Evolutionary conservation across 257 asterid genomes (phyloP).

Genomic region (Nicotiana otophora): DNA sequence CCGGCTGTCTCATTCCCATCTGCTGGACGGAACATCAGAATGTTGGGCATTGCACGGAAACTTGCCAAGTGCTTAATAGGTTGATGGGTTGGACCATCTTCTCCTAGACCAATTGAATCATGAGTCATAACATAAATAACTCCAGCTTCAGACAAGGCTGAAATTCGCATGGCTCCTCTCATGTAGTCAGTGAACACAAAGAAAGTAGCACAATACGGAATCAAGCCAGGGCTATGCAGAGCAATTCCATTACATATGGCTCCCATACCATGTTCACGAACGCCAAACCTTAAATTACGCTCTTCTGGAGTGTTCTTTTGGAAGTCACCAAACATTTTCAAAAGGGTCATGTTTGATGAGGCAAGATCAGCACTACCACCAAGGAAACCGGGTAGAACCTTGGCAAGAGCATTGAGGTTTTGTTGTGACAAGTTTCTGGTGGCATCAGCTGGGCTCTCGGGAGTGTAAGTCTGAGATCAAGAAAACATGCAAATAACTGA

Average conservation of each 20-base stretch:
- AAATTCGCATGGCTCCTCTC: conserved; percentile 86
- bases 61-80: conserved; percentile 75
- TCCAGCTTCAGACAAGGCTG: conserved; percentile 66
- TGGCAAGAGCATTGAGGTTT: conserved; percentile 64
- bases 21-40: conserved; percentile 75
- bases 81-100: conserved; percentile 78
- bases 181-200: conserved; percentile 89
- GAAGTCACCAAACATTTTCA: conserved; percentile 71
- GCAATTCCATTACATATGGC: conserved; percentile 79
- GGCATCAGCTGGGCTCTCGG: conserved; percentile 66
- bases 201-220: conserved; percentile 87
- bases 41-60: conserved; percentile 76
- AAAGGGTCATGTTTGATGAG: conserved; percentile 80
- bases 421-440: conserved; percentile 61
- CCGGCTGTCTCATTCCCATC: conserved; percentile 92
- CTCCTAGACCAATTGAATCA: conserved; percentile 72
- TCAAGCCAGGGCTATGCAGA: conserved; percentile 69
- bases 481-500: not conserved
- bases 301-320: conserved; percentile 70
- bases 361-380: conserved; percentile 97
- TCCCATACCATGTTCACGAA: conserved; percentile 83
- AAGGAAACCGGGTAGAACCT: conserved; percentile 74
- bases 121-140: conserved; percentile 72
- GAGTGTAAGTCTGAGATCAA: conserved; percentile 46
- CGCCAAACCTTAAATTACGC: conserved; percentile 61